Evolutionary conservation across 169 alveolate species (phyloP), one percentile per base, ranked within the genome.

Genomic region (Babesia bovis): DNA sequence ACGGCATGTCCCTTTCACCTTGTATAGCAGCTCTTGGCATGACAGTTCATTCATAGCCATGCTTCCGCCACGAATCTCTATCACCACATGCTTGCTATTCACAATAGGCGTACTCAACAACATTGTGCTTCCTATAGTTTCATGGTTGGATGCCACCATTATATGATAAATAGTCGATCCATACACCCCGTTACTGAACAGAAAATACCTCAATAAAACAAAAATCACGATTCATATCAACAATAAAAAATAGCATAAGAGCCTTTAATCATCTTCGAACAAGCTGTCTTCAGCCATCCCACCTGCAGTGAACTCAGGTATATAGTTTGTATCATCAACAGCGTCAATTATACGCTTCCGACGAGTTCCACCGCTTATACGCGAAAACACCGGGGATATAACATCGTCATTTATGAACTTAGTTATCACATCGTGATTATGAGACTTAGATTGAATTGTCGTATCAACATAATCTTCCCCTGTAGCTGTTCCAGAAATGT

Each of bases 31-130:
- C 55, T 69, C 52, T 23, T 45, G 60, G 49, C 70, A 68, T 53
- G 74, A 47, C 33, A 38, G 60, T 49, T 79, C 87, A 52, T 70
- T 68, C 87, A 79, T 79, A 41, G 12, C 15, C 63, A 79, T 35
- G 40, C 47, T 59, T 23, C 87, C 87, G 1, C 50, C 38, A 23
- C 45, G 32, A 32, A 79, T 55, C 82, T 79, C 87, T n/a, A 79
- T 79, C 47, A 79, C 79, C 73, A 79, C 17, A 55, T 79, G 87
- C 33, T 59, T 77, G 55, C 82, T 61, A 52, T 36, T 61, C 35
- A 61, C 7, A 19, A 45, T 42, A 13, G 71, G 56, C 42, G 58
- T 9, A 41, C 44, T 53, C 28, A 61, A 57, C 56, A 9, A 17
- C 36, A 52, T 26, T 38, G 45, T 21, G 26, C 35, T 32, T 19